Conservation (phyloP, 1,139 yeast genomes). For the Scheffersomyces cryptocercus region DNA sequence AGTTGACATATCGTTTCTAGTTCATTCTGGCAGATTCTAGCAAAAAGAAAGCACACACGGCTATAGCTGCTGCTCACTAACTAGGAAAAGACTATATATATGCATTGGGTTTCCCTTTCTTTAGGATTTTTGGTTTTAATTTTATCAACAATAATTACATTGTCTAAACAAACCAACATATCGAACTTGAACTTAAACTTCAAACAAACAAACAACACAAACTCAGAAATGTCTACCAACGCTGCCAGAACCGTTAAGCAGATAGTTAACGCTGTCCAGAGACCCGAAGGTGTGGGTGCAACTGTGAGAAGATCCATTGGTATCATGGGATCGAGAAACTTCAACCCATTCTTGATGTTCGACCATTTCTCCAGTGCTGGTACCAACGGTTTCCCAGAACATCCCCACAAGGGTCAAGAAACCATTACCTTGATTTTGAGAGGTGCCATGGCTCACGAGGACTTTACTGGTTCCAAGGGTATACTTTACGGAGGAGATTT, state of each 20-base stretch:
- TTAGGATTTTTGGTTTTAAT: slow-evolving; percentile 2
- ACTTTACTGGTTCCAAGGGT: slow-evolving; percentile 84
- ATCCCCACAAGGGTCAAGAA: slow-evolving; percentile 92
- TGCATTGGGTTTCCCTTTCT: slow-evolving; percentile 2
- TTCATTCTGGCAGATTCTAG: not conserved
- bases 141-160: slow-evolving; percentile 4
- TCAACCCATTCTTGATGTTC: slow-evolving; percentile 80
- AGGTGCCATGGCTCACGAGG: slow-evolving; percentile 88
- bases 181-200: not conserved
- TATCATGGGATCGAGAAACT: slow-evolving; percentile 61
- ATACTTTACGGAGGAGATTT: slow-evolving; percentile 80
- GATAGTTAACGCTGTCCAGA: slow-evolving; percentile 67
- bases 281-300: slow-evolving; percentile 88
- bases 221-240: slow-evolving; percentile 3
- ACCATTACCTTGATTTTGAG: slow-evolving; percentile 74
- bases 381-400: slow-evolving; percentile 76
- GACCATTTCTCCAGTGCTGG: slow-evolving; percentile 66
- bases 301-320: slow-evolving; percentile 83
- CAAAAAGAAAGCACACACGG: not conserved
- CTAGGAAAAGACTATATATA: slow-evolving; percentile 5
- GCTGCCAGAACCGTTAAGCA: slow-evolving; percentile 54
- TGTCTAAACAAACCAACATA: not conserved
- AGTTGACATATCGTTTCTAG: not conserved
- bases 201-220: not conserved
- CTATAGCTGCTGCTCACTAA: not conserved